A percentile compares a stretch with the other conserved stretches of the same genome.
Evolutionary conservation across 495 filamentous ascomycete genomes (phyloP).

Genomic region (Penicillium robsamsonii): DNA sequence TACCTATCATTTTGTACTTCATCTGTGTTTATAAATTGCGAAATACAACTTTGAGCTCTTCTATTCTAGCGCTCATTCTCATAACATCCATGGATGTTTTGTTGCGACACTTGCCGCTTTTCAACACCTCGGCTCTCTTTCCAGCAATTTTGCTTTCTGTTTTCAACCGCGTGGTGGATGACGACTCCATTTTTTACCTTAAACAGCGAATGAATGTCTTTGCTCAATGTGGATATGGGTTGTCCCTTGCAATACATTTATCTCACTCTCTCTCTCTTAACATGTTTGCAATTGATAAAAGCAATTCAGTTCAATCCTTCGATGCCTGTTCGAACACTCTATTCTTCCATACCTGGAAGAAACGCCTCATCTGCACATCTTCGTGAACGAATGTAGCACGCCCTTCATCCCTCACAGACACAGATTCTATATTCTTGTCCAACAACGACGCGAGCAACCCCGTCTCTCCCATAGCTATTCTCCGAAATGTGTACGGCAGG

Average conservation of each 20-base stretch:
- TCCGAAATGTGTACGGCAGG: neutral
- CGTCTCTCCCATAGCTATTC: neutral
- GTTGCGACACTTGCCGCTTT: too few relatives aligned
- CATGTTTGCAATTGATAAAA: neutral
- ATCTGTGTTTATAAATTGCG: constrained; percentile 12
- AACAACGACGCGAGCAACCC: too few relatives aligned
- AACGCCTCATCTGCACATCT: constrained; percentile 1
- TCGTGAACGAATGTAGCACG: neutral
- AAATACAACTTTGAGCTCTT: constrained; percentile 10
- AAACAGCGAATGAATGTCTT: too few relatives aligned
- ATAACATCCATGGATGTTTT: too few relatives aligned
- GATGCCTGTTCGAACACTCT: neutral
- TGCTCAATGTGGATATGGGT: too few relatives aligned
- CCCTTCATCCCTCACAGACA: constrained; percentile 1
- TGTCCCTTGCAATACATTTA: too few relatives aligned
- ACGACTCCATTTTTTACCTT: too few relatives aligned
- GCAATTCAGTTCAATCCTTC: neutral
- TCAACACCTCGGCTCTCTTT: too few relatives aligned
- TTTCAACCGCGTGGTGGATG: too few relatives aligned
- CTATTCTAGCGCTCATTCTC: neutral
- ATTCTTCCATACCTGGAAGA: neutral
- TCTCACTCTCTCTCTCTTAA: too few relatives aligned
- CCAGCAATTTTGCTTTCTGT: too few relatives aligned
- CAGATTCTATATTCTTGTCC: neutral
- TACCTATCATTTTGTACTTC: constrained; percentile 13